Percentiles rank a stretch among this genome's conserved stretches.
Evolutionary conservation across 805 yeast species (phyloP).

Genomic region (Alloascoidea hylecoeti): DNA sequence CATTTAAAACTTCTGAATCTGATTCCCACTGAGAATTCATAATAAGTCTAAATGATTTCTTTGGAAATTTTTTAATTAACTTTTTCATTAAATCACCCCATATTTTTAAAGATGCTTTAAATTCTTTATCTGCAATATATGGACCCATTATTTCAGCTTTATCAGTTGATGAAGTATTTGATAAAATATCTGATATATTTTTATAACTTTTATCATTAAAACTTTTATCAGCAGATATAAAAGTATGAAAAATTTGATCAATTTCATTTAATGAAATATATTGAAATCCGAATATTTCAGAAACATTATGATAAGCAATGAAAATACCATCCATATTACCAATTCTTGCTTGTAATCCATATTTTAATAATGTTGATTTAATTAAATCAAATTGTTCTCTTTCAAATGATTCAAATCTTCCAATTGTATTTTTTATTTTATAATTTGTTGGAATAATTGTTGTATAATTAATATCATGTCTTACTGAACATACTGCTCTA

Average conservation of each 20-base stretch:
- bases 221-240: conserved; percentile 16
- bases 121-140: conserved; percentile 52
- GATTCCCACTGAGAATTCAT: conserved; percentile 9
- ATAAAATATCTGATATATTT: conserved; percentile 7
- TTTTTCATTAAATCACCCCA: conserved; percentile 30
- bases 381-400: conserved; percentile 68
- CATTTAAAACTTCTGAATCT: conserved; percentile 11
- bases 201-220: conserved; percentile 9
- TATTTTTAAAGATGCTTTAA: conserved; percentile 40
- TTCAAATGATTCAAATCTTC: conserved; percentile 68
- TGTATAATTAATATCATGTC: conserved; percentile 60
- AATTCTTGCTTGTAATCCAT: conserved; percentile 81
- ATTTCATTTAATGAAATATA: conserved; percentile 65
- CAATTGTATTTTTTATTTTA: conserved; percentile 45
- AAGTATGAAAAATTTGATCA: conserved; percentile 47
- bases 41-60: conserved; percentile 23
- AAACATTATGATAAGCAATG: conserved; percentile 79
- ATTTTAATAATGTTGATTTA: conserved; percentile 67
- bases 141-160: conserved; percentile 21
- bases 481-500: conserved; percentile 76
- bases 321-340: conserved; percentile 97
- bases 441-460: conserved; percentile 48
- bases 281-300: conserved; percentile 77
- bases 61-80: conserved; percentile 18
- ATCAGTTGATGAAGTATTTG: conserved; percentile 10